Base-by-base conservation (phyloP, 2,329 filamentous ascomycete genomes). In the Cytospora schulzeri region DNA sequence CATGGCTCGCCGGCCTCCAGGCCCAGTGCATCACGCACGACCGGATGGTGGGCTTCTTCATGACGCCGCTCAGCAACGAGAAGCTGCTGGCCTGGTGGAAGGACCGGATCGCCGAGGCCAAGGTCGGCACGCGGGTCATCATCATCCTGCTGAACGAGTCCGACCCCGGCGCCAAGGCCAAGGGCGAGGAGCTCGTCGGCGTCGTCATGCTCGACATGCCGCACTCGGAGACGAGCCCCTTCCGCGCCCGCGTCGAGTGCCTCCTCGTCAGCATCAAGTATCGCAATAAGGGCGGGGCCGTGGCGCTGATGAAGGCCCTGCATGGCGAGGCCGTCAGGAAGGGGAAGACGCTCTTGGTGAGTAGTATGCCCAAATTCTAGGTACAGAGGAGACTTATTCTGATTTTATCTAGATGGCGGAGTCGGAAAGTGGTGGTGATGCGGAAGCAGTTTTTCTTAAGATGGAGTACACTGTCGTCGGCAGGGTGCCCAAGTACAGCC, bases 41-140 rank as follows among this genome's bases (percentile, higher is more conserved):
- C 74, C 78, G 80, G 70, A 83, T 81, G 67, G 79, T 85, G 41
- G 83, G 83, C 29, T 84, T 80, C 5, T 89, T 88, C 71, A 76
- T 86, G 17, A 84, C 85, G n/a, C 86, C 86, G 0, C 75, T 88
- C 38, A 80, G 80, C 56, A 78, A 85, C 71, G 77, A 81, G 45
- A 85, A 84, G 71, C 81, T 89, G 48, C 75, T 84, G 33, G 69
- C 76, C 11, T 88, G 82, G 79, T 89, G 86, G 86, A 81, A 82
- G 70, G 77, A 79, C 26, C 76, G 80, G 28, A 80, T 84, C 60
- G 75, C 78, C 26, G 81, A 86, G 70, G 78, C 82, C 33, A 73
- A 70, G 19, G 71, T 73, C 19, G 81, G 79, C 28, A 75, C 72
- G 17, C 77, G 84, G 15, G 73, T 83, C 67, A 87, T 89, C 65